phyloP scores from a whole-genome alignment of 805 yeast genomes.

The Yarrowia sp. region DNA sequence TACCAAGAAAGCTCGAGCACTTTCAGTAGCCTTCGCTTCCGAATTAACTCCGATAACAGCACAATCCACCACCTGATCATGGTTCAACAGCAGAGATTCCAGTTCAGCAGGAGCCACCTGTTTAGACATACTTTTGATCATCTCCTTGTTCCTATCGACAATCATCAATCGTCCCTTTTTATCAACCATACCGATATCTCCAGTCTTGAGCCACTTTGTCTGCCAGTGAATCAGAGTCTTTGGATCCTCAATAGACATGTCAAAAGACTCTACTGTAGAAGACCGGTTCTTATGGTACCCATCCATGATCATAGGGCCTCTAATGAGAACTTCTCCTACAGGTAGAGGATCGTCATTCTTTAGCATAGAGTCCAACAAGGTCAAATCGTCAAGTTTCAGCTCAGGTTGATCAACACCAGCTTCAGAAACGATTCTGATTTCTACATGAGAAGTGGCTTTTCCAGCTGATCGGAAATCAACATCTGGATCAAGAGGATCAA shows the following conservation, averaged over 20 bases:
- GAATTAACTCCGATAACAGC: conserved; percentile 78
- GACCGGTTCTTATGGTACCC: conserved; percentile 50
- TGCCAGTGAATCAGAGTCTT: conserved; percentile 29
- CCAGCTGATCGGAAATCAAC: conserved; percentile 7
- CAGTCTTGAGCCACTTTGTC: conserved; percentile 56
- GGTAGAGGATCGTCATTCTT: conserved; percentile 27
- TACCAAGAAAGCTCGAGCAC: conserved; percentile 42
- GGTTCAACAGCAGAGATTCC: conserved; percentile 75
- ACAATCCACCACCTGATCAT: conserved; percentile 75
- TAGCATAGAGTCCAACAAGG: neutral
- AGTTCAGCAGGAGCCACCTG: conserved; percentile 94
- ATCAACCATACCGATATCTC: conserved; percentile 54
- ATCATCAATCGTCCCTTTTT: conserved; percentile 49
- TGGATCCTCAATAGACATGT: conserved; percentile 29
- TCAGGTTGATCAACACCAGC: neutral
- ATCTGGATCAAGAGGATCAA: conserved; percentile 5
- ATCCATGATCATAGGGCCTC: conserved; percentile 54
- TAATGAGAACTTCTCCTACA: conserved; percentile 52
- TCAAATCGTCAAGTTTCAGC: neutral
- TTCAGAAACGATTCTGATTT: neutral
- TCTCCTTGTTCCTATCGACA: conserved; percentile 42
- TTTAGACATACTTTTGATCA: conserved; percentile 50
- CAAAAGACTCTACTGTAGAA: conserved; percentile 49
- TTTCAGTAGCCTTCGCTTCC: conserved; percentile 73
- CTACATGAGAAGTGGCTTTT: conserved; percentile 1